Conservation (phyloP, 1,139 yeast genomes). For the Spathaspora sp. region DNA sequence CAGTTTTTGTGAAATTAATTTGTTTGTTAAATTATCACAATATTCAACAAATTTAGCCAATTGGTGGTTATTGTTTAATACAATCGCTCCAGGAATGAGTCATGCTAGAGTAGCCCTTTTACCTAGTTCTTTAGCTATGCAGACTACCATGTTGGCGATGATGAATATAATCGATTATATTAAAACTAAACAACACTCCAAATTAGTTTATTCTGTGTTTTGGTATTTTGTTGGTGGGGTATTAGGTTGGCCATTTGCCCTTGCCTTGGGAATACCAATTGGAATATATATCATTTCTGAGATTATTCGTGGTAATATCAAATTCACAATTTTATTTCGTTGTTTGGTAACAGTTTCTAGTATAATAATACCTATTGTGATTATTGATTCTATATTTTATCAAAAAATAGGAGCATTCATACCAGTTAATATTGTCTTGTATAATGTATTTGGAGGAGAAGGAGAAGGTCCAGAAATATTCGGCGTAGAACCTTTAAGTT, state of each 20-base stretch:
- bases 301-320: slow-evolving; percentile 8
- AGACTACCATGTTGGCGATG: slow-evolving; percentile 54
- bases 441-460: slow-evolving; percentile 74
- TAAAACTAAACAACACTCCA: slow-evolving; percentile 5
- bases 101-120: slow-evolving; percentile 84
- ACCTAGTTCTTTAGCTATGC: slow-evolving; percentile 87
- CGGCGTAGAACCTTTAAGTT: slow-evolving; percentile 82
- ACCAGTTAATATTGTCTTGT: slow-evolving; percentile 78
- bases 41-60: slow-evolving; percentile 44
- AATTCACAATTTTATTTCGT: slow-evolving; percentile 15
- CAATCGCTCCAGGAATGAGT: slow-evolving; percentile 63
- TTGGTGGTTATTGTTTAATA: slow-evolving; percentile 56
- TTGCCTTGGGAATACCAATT: slow-evolving; percentile 65
- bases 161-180: slow-evolving; percentile 32
- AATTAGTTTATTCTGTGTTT: slow-evolving; percentile 37
- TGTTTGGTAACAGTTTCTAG: slow-evolving; percentile 21
- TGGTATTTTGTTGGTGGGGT: slow-evolving; percentile 68
- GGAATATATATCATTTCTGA: slow-evolving; percentile 31
- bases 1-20: slow-evolving; percentile 50
- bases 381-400: slow-evolving; percentile 66
- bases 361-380: slow-evolving; percentile 34
- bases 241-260: slow-evolving; percentile 89
- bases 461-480: slow-evolving; percentile 88
- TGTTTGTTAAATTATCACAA: slow-evolving; percentile 45
- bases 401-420: slow-evolving; percentile 57